phyloP scores from a whole-genome alignment of 2,329 filamentous ascomycete genomes.

The Pyrenophora graminea region DNA sequence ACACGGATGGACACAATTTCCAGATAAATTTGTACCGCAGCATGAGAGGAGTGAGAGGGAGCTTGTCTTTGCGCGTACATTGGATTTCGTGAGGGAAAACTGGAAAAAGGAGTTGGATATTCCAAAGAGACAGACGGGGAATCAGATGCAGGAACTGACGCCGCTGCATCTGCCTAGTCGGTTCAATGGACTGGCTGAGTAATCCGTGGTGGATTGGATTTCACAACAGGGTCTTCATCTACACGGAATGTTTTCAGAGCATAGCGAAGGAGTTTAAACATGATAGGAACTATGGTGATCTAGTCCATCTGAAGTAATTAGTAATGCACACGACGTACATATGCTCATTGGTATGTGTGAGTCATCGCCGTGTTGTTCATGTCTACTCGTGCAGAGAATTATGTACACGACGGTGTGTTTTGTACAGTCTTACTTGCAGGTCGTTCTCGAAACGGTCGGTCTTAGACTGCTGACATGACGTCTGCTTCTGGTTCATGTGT shows the following conservation, averaged over 20 bases:
- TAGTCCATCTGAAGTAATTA: too few species aligned
- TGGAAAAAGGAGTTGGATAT: constrained; percentile 38
- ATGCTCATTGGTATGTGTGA: too few species aligned
- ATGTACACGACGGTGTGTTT: background rate
- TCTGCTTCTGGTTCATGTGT: too few species aligned
- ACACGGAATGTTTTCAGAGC: too few species aligned
- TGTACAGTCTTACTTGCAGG: background rate
- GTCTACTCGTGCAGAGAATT: background rate
- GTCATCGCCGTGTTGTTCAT: too few species aligned
- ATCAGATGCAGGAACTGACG: constrained; percentile 20
- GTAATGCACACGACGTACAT: too few species aligned
- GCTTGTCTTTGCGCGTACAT: constrained; percentile 41
- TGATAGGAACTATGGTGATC: too few species aligned
- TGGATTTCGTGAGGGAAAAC: constrained; percentile 45
- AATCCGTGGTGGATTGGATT: background rate
- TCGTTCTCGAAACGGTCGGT: background rate
- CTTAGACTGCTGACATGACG: background rate
- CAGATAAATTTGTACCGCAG: constrained; percentile 44
- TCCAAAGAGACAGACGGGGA: constrained; percentile 14
- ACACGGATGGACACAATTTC: constrained; percentile 53
- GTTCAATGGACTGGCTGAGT: constrained; percentile 9
- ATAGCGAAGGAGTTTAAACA: too few species aligned
- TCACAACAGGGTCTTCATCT: background rate
- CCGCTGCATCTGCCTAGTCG: constrained; percentile 26
- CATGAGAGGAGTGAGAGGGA: constrained; percentile 45